Percentiles rank a stretch among this genome's conserved stretches.
phyloP scores from a whole-genome alignment of 805 yeast genomes.

The Teunomyces tritomae region DNA sequence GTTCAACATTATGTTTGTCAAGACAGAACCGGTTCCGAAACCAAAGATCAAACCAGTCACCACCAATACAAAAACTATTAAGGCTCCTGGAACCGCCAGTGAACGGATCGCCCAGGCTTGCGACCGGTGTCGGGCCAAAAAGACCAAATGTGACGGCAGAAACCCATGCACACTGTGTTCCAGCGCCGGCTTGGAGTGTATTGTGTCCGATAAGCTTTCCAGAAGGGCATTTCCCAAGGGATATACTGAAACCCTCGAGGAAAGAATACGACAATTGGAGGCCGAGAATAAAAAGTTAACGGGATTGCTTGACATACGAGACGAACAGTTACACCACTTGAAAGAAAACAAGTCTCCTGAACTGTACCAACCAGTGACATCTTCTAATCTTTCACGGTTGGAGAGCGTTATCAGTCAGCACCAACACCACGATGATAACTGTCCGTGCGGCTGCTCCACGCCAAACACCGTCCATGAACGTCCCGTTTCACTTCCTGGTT shows the following conservation, averaged over 20 bases:
- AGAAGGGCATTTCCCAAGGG: conserved; percentile 89
- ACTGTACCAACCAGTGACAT: conserved; percentile 6
- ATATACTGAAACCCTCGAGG: conserved; percentile 86
- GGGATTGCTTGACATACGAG: conserved; percentile 61
- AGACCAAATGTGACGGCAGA: conserved; percentile 75
- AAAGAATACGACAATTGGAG: conserved; percentile 81
- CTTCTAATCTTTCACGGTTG: conserved; percentile 6
- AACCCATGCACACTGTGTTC: conserved; percentile 81
- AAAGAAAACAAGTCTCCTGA: conserved; percentile 2
- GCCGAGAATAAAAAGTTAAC: conserved; percentile 70
- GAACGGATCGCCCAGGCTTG: conserved; percentile 88
- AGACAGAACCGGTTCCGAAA: background rate
- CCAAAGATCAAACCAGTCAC: conserved; percentile 1
- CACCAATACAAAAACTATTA: conserved; percentile 45
- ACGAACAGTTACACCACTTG: conserved; percentile 53
- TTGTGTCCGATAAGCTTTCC: conserved; percentile 81
- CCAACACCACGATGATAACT: conserved; percentile 34
- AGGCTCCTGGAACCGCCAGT: conserved; percentile 62
- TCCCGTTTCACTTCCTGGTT: conserved; percentile 66
- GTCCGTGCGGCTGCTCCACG: conserved; percentile 57
- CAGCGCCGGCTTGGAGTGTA: conserved; percentile 82
- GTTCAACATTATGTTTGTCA: background rate
- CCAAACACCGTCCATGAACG: conserved; percentile 57
- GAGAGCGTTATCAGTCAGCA: conserved; percentile 3
- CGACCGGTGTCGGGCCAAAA: conserved; percentile 81